phyloP scores from a whole-genome alignment of 2,329 filamentous ascomycete genomes.

The Colletotrichum paranaense region DNA sequence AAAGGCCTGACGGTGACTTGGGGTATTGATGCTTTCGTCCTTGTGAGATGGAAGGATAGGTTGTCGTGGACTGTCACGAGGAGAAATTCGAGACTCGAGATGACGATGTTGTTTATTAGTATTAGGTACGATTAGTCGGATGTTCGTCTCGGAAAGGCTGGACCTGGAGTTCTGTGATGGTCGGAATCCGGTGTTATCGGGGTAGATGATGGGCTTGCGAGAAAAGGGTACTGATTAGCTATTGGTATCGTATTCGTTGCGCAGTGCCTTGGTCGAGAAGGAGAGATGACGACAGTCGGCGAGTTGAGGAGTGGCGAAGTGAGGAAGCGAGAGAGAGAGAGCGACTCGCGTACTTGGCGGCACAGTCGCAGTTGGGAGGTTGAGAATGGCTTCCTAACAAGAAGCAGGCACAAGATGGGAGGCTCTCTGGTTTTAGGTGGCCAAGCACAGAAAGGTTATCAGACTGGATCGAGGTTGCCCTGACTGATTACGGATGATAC shows the following conservation, averaged over 20 bases:
- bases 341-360: neutral
- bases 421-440: constrained; percentile 19
- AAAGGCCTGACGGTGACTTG: constrained; percentile 4
- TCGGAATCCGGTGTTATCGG: neutral
- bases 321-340: neutral
- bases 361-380: neutral
- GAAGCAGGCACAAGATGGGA: neutral
- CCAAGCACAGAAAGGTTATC: neutral
- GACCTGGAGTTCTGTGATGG: constrained; percentile 3
- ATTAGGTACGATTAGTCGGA: constrained; percentile 18
- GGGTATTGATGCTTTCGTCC: constrained; percentile 6
- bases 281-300: constrained; percentile 14
- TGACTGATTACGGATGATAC: constrained; percentile 6
- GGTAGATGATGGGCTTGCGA: neutral
- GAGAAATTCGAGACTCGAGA: constrained; percentile 27
- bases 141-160: constrained; percentile 4
- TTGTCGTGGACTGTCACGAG: constrained; percentile 20
- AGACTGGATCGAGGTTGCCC: neutral
- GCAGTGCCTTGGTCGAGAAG: neutral
- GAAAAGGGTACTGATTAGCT: neutral
- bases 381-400: neutral
- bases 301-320: neutral
- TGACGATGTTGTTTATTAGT: constrained; percentile 15
- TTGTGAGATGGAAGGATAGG: constrained; percentile 14
- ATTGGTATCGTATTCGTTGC: neutral